Percentiles rank a stretch among this genome's conserved stretches.
Conservation (phyloP, 2,329 filamentous ascomycete genomes). For the Iodosphaeria phyllophila region DNA sequence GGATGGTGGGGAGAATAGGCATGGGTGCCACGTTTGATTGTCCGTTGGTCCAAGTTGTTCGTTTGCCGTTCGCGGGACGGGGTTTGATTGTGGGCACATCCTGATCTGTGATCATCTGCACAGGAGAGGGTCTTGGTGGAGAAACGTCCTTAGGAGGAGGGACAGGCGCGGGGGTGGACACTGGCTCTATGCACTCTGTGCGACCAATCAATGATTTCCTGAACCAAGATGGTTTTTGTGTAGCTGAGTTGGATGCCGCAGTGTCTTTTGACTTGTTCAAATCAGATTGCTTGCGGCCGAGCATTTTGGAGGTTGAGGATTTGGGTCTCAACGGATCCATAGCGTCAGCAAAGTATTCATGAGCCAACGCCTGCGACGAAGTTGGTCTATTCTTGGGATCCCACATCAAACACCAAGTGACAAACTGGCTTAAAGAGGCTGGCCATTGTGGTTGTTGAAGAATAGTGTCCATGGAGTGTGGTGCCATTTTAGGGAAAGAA, state of each 20-base stretch:
- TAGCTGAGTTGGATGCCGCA: slow-evolving; percentile 33
- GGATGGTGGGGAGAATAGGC: slow-evolving; percentile 86
- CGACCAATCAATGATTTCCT: slow-evolving; percentile 80
- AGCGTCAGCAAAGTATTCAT: slow-evolving; percentile 88
- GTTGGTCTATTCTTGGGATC: slow-evolving; percentile 85
- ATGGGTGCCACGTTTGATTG: slow-evolving; percentile 69
- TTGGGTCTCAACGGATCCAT: slow-evolving; percentile 85
- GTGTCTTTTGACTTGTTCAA: slow-evolving; percentile 52
- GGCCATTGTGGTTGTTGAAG: slow-evolving; percentile 87
- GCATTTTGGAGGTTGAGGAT: slow-evolving; percentile 65
- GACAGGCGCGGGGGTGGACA: slow-evolving; percentile 25
- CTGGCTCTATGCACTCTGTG: slow-evolving; percentile 48
- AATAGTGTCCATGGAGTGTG: slow-evolving; percentile 89
- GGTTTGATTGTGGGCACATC: slow-evolving; percentile 24
- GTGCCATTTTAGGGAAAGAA: slow-evolving; percentile 98
- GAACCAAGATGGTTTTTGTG: slow-evolving; percentile 90
- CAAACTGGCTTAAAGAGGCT: slow-evolving; percentile 68
- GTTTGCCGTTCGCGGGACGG: slow-evolving; percentile 47
- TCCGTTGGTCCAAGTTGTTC: slow-evolving; percentile 86
- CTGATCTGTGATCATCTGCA: slow-evolving; percentile 9
- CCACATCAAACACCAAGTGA: slow-evolving; percentile 99
- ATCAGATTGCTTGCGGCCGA: slow-evolving; percentile 83
- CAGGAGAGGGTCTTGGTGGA: slow-evolving; percentile 6
- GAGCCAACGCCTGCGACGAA: slow-evolving; percentile 79
- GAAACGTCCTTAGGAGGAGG: slow-evolving; percentile 16